Conservation (phyloP, 441 rosid genomes). For the Aleurites moluccanus region DNA sequence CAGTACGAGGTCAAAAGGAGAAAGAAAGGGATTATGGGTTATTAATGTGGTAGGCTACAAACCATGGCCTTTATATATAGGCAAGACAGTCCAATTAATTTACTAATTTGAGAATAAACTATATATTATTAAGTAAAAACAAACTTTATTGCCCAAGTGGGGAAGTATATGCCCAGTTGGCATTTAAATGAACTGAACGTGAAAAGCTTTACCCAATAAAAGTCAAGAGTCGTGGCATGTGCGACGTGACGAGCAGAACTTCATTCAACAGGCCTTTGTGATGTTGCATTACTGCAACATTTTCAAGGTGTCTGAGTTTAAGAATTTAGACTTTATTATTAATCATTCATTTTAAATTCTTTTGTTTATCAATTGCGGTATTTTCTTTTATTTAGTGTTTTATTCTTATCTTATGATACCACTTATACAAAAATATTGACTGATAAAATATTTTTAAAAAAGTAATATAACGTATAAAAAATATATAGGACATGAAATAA, state of each 20-base stretch:
- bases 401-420: too few species aligned
- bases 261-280: not conserved
- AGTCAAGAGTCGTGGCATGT: not conserved
- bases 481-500: too few species aligned
- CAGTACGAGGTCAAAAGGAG: not conserved
- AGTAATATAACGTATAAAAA: too few species aligned
- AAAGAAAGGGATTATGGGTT: not conserved
- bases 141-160: too few species aligned
- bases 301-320: not conserved
- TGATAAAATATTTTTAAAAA: too few species aligned
- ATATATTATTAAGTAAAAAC: not conserved
- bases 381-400: too few species aligned
- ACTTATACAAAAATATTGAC: too few species aligned
- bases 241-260: not conserved
- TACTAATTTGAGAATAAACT: not conserved
- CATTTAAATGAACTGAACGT: not conserved
- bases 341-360: too few species aligned
- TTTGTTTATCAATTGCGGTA: too few species aligned
- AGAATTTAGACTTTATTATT: not conserved
- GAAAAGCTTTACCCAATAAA: not conserved
- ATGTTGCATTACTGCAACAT: too few species aligned
- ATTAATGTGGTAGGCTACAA: not conserved
- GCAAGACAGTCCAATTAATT: not conserved
- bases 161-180: not conserved
- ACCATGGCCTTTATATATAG: not conserved